Conservation (phyloP, 495 filamentous ascomycete genomes). For the Physcia stellaris region DNA sequence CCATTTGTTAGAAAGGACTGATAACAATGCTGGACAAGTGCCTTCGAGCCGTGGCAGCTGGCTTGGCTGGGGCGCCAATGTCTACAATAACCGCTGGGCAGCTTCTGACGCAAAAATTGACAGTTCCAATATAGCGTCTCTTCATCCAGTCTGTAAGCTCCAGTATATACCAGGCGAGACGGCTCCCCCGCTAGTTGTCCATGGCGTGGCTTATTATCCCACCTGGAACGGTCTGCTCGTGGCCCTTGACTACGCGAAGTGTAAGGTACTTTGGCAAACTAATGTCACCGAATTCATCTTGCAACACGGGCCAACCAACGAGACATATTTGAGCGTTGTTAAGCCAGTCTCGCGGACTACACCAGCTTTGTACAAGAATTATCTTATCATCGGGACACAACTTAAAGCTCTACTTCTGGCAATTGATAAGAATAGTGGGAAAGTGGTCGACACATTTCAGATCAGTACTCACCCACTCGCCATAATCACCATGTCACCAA, state of each 20-base stretch:
- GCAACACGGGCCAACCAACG: slow-evolving; percentile 2
- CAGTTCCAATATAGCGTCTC: slow-evolving; percentile 9
- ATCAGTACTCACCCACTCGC: slow-evolving; percentile 21
- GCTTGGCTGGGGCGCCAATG: slow-evolving; percentile 15
- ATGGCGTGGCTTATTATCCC: slow-evolving; percentile 21
- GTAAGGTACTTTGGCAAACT: slow-evolving; percentile 19
- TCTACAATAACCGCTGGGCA: slow-evolving; percentile 20
- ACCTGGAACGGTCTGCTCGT: slow-evolving; percentile 24
- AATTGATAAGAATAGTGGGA: slow-evolving; percentile 16
- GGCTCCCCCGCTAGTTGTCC: slow-evolving; percentile 17
- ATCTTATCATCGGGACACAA: slow-evolving; percentile 23
- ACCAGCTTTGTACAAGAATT: slow-evolving; percentile 11
- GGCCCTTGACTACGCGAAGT: slow-evolving; percentile 21
- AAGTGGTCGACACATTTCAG: slow-evolving; percentile 15
- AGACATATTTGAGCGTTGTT: background rate
- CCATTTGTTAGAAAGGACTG: too few relatives aligned
- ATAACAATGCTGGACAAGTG: background rate
- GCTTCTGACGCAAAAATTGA: slow-evolving; percentile 11
- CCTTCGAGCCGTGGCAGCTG: slow-evolving; percentile 14
- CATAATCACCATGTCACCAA: slow-evolving; percentile 19
- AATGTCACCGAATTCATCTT: slow-evolving; percentile 18
- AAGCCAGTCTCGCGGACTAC: background rate
- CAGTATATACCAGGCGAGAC: slow-evolving; percentile 15
- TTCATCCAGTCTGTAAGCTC: slow-evolving; percentile 13
- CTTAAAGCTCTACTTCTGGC: slow-evolving; percentile 23